Conservation (phyloP, 495 filamentous ascomycete species). For the Talaromyces adpressus region DNA sequence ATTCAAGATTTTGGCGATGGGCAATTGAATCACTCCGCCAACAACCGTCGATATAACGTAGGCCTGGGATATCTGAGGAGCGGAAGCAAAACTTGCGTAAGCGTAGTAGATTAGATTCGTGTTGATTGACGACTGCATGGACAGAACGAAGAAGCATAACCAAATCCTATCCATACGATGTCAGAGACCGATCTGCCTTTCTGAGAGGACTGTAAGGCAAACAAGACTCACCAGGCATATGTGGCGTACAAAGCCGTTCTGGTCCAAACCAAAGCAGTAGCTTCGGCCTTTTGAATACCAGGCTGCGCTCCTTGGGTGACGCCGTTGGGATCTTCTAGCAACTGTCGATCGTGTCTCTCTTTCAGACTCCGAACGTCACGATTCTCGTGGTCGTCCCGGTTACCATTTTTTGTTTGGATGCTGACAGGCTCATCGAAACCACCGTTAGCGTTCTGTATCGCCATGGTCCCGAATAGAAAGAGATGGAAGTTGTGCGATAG, state of each 20-base stretch:
- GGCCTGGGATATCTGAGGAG: constrained; percentile 30
- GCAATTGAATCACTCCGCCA: constrained; percentile 59
- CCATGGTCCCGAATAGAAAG: no score
- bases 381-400: background rate
- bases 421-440: background rate
- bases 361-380: background rate
- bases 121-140: constrained; percentile 30
- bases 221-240: constrained; percentile 30
- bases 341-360: constrained; percentile 17
- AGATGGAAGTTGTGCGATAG: no score
- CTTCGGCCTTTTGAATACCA: constrained; percentile 37
- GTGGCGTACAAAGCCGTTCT: constrained; percentile 22
- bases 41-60: constrained; percentile 41
- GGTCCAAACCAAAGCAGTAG: constrained; percentile 35
- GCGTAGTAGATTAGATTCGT: constrained; percentile 30
- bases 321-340: constrained; percentile 14
- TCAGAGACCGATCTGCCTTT: background rate
- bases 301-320: constrained; percentile 22
- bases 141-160: constrained; percentile 37
- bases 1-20: constrained; percentile 61
- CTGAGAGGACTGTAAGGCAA: background rate
- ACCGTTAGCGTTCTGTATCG: no score
- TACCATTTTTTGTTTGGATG: background rate
- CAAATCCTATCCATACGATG: constrained; percentile 24
- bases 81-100: constrained; percentile 25